Conservation (phyloP, 2,329 filamentous ascomycete species). For the Calonectria fujianensis region DNA sequence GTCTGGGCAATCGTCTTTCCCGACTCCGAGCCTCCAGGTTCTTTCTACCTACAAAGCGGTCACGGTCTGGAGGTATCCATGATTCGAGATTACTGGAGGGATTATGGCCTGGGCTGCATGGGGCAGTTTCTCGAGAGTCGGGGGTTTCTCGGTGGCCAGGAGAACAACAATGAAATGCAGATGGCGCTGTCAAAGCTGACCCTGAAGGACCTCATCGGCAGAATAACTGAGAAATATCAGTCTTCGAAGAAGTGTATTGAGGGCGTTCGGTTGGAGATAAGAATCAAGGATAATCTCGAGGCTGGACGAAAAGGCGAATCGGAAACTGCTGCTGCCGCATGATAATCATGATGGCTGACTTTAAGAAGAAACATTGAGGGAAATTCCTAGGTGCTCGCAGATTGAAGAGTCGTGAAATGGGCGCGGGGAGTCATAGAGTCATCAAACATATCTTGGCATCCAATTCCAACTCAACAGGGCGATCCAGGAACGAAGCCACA, state of each 20-base stretch:
- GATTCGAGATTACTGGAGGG: constrained; percentile 9
- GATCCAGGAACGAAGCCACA: too few relatives aligned
- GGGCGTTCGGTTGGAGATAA: neutral
- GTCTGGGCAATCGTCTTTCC: constrained; percentile 8
- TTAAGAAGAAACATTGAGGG: too few relatives aligned
- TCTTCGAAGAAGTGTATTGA: neutral
- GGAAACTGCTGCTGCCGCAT: too few relatives aligned
- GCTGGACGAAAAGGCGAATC: neutral
- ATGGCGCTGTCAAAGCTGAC: neutral
- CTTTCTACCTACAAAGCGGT: neutral
- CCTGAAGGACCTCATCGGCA: neutral
- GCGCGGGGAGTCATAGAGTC: too few relatives aligned
- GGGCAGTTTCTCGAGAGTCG: neutral
- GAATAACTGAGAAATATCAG: neutral
- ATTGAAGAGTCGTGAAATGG: too few relatives aligned
- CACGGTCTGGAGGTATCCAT: neutral
- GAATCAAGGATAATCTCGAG: neutral
- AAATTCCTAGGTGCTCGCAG: too few relatives aligned
- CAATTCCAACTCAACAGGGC: too few relatives aligned
- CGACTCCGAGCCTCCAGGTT: neutral
- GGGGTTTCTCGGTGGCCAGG: neutral
- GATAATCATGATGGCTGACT: too few relatives aligned
- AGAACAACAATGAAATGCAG: neutral
- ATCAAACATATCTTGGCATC: too few relatives aligned
- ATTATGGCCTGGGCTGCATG: neutral